Evolutionary conservation across 2,329 filamentous ascomycete species (phyloP).

Genomic region (Colletotrichum tofieldiae): DNA sequence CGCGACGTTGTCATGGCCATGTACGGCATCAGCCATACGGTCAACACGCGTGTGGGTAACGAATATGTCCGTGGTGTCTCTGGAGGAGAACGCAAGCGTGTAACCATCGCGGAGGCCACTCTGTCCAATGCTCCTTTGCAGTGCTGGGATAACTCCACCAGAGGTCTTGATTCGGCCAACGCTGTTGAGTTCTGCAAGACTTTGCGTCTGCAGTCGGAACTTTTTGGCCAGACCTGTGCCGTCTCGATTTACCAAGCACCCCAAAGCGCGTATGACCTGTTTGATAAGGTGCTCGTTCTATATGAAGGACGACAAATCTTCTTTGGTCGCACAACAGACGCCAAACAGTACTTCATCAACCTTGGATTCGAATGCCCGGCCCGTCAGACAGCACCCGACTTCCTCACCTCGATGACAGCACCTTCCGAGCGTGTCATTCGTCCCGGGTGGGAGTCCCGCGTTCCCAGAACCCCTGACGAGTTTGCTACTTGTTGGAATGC

Average conservation of each 20-base stretch:
- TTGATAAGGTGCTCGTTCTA: constrained; percentile 78
- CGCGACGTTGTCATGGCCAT: constrained; percentile 69
- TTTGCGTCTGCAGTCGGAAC: constrained; percentile 48
- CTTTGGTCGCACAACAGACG: constrained; percentile 73
- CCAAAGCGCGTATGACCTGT: constrained; percentile 69
- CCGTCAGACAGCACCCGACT: constrained; percentile 79
- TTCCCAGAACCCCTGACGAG: constrained; percentile 52
- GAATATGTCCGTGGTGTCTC: constrained; percentile 69
- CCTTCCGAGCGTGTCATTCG: constrained; percentile 50
- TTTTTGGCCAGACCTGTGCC: constrained; percentile 47
- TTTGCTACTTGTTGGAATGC: constrained; percentile 50
- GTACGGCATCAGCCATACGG: constrained; percentile 68
- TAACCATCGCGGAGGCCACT: constrained; percentile 54
- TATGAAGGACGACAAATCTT: constrained; percentile 79
- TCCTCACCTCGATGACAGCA: constrained; percentile 74
- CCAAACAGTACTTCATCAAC: constrained; percentile 75
- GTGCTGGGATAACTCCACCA: constrained; percentile 63
- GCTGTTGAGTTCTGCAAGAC: constrained; percentile 47
- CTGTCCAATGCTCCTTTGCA: constrained; percentile 50
- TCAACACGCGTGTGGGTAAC: constrained; percentile 70
- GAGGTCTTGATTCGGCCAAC: constrained; percentile 58
- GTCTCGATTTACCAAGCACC: constrained; percentile 73
- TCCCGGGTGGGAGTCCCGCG: constrained; percentile 48
- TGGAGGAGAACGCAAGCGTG: constrained; percentile 67
- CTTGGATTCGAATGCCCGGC: constrained; percentile 74